Percentiles rank a stretch among this genome's conserved stretches.
These are phyloP conservation scores for Tothia fuscella DNA, from an alignment of 2,329 filamentous ascomycete genomes.

Conservation along the genomic window DNA sequence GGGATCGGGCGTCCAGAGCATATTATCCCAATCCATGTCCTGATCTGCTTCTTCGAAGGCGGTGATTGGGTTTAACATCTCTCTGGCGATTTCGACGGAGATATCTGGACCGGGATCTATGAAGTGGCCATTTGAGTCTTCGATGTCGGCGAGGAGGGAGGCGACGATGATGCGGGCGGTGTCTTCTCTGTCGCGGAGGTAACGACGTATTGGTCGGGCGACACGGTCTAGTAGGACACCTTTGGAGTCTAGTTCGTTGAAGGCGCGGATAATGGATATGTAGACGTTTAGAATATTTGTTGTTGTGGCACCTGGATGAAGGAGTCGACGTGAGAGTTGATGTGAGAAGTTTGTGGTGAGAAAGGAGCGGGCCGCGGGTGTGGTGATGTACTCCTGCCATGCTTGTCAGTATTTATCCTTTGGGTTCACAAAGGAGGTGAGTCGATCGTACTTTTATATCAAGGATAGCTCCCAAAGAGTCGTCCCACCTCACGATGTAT, in stretches of 20 bases:
- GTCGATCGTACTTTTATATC: constrained; percentile 61
- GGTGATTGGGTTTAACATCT: constrained; percentile 50
- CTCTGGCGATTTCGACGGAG: constrained; percentile 51
- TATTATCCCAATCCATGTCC: constrained; percentile 83
- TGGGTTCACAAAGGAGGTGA: constrained; percentile 13
- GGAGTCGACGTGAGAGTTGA: constrained; percentile 51
- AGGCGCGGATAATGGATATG: constrained; percentile 66
- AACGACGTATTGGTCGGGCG: constrained; percentile 60
- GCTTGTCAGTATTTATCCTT: constrained; percentile 29
- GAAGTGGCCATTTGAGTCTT: constrained; percentile 31
- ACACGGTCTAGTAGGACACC: constrained; percentile 67
- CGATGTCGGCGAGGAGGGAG: constrained; percentile 54
- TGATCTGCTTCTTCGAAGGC: constrained; percentile 39
- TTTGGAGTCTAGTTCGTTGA: constrained; percentile 63
- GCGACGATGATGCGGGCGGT: constrained; percentile 67
- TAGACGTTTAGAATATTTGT: constrained; percentile 66
- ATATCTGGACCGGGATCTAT: constrained; percentile 47
- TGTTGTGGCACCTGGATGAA: constrained; percentile 67
- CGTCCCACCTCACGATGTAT: constrained; percentile 65
- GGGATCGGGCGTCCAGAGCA: constrained; percentile 86
- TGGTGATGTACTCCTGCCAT: constrained; percentile 58
- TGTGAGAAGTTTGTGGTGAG: constrained; percentile 58
- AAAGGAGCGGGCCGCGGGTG: constrained; percentile 54
- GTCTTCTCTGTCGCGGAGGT: constrained; percentile 64
- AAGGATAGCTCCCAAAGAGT: constrained; percentile 57